Base-by-base conservation (phyloP, 2,329 filamentous ascomycete species). In the Alternaria sp. region DNA sequence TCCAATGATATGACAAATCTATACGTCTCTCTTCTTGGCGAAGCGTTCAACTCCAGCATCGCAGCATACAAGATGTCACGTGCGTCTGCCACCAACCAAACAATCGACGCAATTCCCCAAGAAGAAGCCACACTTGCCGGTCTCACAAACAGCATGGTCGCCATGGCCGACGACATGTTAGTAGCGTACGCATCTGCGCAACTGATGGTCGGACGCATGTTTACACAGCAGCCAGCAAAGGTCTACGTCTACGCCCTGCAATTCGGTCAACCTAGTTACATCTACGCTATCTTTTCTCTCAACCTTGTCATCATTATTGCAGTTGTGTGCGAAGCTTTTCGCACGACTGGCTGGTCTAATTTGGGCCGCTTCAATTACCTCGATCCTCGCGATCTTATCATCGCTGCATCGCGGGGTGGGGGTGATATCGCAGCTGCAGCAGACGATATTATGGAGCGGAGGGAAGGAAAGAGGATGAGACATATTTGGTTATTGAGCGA, bases 1-100 rank as follows among this genome's bases (percentile, higher is more conserved):
- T 72, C 77, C 5, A 79, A 78, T 48, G 76, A 78, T 57, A 65
- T 77, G 57, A 80, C 74, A 3, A 80, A 75, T 41, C 47, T 80
- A 2, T 78, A 79, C 62, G 71, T 75, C 20, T 80, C 77, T 0
- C 68, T 77, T 0, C 69, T 80, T 1, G 78, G 78, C 18, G 65
- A 76, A 43, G 72, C 78, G 1, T 66, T 80, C 42, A 75, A 78
- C 32, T 64, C 71, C 9, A 77, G 73, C 55, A 75, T 78, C 41
- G 69, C 63, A 7, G 65, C 69, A 5, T 73, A 66, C 69, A 68
- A 66, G 57, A 71, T 73, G 67, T 59, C 68, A 3, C 63, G 62
- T 46, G 32, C 57, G 2, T 62, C 55, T 16, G 16, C 36, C 16
- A 54, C 51, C 4, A 57, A 61, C 2, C 60, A 30, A 12, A 47